phyloP scores from a whole-genome alignment of 768 basidiomycete species.

The Rhizopogon vinicolor region DNA sequence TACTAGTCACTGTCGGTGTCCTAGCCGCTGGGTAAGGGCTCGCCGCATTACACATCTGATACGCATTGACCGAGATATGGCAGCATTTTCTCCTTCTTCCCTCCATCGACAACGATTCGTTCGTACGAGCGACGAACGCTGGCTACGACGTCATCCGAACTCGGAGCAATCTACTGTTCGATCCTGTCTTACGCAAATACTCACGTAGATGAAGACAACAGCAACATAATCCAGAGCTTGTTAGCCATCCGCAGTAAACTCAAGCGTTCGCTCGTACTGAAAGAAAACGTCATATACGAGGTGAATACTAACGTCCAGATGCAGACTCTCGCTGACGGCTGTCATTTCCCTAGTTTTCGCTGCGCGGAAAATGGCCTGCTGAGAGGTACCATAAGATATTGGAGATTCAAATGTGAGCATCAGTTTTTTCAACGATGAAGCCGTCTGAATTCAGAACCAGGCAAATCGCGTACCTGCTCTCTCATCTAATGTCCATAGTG shows the following conservation, averaged over 20 bases:
- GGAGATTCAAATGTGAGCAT: conserved; percentile 60
- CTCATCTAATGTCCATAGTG: conserved; percentile 70
- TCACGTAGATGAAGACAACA: conserved; percentile 42
- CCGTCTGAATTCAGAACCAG: conserved; percentile 28
- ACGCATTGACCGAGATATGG: conserved; percentile 2
- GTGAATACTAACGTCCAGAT: conserved; percentile 28
- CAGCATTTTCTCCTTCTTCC: conserved; percentile 67
- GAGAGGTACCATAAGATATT: conserved; percentile 67
- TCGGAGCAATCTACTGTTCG: conserved; percentile 72
- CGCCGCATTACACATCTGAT: background rate
- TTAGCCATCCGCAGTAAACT: conserved; percentile 74
- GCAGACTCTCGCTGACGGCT: background rate
- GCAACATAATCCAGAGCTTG: conserved; percentile 57
- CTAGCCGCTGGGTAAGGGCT: conserved; percentile 65
- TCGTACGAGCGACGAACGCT: conserved; percentile 67
- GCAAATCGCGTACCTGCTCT: conserved; percentile 63
- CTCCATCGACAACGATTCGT: conserved; percentile 73
- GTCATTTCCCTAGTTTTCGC: conserved; percentile 50
- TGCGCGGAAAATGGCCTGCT: conserved; percentile 78
- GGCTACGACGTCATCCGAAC: conserved; percentile 60
- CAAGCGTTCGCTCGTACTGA: conserved; percentile 51
- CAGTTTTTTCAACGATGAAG: background rate
- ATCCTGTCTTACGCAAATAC: conserved; percentile 69
- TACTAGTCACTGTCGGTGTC: conserved; percentile 69
- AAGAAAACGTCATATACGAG: conserved; percentile 63